Conservation (phyloP, 768 basidiomycete species). For the Pisolithus sp. region DNA sequence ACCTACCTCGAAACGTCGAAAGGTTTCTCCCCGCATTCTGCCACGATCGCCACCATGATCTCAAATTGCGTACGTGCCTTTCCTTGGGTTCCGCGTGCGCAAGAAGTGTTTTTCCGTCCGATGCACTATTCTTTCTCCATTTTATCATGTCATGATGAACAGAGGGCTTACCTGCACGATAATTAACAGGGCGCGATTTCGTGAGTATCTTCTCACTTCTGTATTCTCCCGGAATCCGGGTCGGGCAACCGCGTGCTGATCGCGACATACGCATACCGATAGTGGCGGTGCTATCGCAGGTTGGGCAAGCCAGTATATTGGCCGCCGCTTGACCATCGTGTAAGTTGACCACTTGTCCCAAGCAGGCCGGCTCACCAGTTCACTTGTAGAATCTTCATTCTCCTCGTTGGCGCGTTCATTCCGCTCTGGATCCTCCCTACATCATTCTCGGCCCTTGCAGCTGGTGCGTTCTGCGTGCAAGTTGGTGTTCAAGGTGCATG, state of each 20-base stretch:
- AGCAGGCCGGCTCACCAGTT: neutral
- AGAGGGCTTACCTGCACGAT: neutral
- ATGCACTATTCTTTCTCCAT: neutral
- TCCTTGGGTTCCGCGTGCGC: neutral
- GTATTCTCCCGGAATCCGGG: neutral
- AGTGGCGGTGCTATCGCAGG: constrained; percentile 72
- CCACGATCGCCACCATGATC: constrained; percentile 78
- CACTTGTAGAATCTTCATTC: constrained; percentile 14
- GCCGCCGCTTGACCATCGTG: constrained; percentile 78
- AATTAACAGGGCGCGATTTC: constrained; percentile 36
- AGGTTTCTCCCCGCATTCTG: constrained; percentile 46
- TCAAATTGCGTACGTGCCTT: constrained; percentile 51
- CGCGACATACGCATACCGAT: neutral
- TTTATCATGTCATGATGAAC: neutral
- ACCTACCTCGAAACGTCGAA: constrained; percentile 66
- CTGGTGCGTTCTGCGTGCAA: constrained; percentile 84
- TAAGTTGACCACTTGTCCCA: neutral
- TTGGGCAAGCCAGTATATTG: constrained; percentile 65
- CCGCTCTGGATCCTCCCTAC: constrained; percentile 81
- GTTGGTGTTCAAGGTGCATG: constrained; percentile 88
- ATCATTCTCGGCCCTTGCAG: constrained; percentile 61
- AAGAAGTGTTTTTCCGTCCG: neutral
- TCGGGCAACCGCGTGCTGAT: neutral
- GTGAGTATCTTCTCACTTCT: constrained; percentile 25
- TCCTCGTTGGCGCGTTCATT: constrained; percentile 42